Evolutionary conservation across 2,329 filamentous ascomycete genomes (phyloP).

Genomic region (Verticillium nubilum): DNA sequence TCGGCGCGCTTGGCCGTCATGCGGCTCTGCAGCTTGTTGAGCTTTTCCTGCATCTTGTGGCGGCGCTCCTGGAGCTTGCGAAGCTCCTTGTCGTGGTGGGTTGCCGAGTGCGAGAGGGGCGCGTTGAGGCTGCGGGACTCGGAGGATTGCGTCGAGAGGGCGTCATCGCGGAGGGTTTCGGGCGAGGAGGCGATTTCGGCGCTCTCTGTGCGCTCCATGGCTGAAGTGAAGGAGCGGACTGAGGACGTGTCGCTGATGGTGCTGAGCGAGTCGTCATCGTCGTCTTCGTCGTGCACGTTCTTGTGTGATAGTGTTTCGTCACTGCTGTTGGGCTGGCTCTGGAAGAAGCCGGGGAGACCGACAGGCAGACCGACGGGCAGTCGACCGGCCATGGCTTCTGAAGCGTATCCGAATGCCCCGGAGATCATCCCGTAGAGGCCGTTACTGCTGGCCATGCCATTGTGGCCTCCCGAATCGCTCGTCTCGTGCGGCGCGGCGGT

Average conservation of each 20-base stretch:
- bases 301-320: conserved; percentile 17
- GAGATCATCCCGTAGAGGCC: conserved; percentile 53
- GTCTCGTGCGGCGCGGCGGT: conserved; percentile 5
- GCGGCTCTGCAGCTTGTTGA: conserved; percentile 49
- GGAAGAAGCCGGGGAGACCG: conserved; percentile 21
- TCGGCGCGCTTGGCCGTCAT: conserved; percentile 38
- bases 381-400: conserved; percentile 36
- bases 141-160: conserved; percentile 25
- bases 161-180: conserved; percentile 9
- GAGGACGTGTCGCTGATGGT: conserved; percentile 37
- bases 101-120: conserved; percentile 13
- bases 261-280: conserved; percentile 19
- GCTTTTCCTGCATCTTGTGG: conserved; percentile 57
- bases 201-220: conserved; percentile 24
- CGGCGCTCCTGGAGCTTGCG: conserved; percentile 56
- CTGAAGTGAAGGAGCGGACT: conserved; percentile 43
- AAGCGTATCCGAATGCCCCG: conserved; percentile 45
- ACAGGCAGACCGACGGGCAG: conserved; percentile 26
- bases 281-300: conserved; percentile 13
- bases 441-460: conserved; percentile 21
- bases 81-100: conserved; percentile 57
- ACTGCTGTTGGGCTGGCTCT: conserved; percentile 14
- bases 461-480: conserved; percentile 4
- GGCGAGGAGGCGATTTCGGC: neutral
- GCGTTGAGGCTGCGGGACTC: conserved; percentile 16